A percentile compares a stretch with the other conserved stretches of the same genome.
phyloP scores from a whole-genome alignment of 2,329 filamentous ascomycete genomes.

The Penicillium sp. region DNA sequence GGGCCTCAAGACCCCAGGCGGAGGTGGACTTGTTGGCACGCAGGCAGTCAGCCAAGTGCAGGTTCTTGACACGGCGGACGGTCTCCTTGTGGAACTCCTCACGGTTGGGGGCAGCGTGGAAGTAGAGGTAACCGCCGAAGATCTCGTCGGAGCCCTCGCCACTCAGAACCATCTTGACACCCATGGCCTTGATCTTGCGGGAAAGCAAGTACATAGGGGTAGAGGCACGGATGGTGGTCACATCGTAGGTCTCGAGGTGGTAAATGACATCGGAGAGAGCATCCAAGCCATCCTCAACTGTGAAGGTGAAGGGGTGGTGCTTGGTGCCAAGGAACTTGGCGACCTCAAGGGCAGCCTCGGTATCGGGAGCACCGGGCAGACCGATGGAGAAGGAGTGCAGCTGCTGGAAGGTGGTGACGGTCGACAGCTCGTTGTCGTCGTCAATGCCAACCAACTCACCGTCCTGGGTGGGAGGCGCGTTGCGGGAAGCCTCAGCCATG shows the following conservation, averaged over 20 bases:
- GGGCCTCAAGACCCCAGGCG: constrained; percentile 95
- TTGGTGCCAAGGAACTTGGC: constrained; percentile 96
- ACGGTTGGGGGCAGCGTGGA: constrained; percentile 89
- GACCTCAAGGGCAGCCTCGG: constrained; percentile 85
- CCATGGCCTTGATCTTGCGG: constrained; percentile 99
- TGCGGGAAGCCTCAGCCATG: constrained; percentile 62
- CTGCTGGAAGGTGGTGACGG: constrained; percentile 86
- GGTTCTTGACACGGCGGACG: constrained; percentile 89
- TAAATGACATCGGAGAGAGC: constrained; percentile 96
- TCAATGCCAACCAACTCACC: constrained; percentile 85
- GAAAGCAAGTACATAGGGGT: constrained; percentile 98
- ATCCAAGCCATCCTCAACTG: constrained; percentile 94
- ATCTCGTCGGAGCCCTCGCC: constrained; percentile 98
- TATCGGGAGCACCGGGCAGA: constrained; percentile 87
- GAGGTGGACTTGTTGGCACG: constrained; percentile 99
- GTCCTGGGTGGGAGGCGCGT: constrained; percentile 47
- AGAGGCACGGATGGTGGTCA: constrained; percentile 96
- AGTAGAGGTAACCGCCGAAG: constrained; percentile 98
- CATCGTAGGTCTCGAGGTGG: constrained; percentile 96
- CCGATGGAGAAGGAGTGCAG: constrained; percentile 99
- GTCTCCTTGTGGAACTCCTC: constrained; percentile 95
- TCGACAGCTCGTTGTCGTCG: constrained; percentile 83
- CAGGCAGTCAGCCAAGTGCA: constrained; percentile 93
- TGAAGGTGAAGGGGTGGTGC: constrained; percentile 98
- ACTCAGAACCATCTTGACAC: constrained; percentile 98